Evolutionary conservation across 257 asterid species (phyloP).

Genomic region (Penstemon barbatus): DNA sequence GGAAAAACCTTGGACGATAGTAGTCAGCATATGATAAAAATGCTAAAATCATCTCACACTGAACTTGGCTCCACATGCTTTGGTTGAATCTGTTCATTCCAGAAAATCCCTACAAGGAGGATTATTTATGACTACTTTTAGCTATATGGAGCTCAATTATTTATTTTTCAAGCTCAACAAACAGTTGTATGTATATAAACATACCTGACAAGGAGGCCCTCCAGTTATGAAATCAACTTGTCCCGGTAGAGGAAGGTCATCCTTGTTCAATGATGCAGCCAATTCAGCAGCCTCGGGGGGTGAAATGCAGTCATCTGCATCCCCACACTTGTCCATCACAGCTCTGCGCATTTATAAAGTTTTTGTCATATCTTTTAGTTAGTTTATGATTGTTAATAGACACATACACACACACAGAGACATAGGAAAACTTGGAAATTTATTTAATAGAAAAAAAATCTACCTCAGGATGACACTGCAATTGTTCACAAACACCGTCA

Average conservation of each 20-base stretch:
- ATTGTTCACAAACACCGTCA: conserved; percentile 72
- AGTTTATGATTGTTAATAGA: background rate
- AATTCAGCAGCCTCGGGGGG: conserved; percentile 86
- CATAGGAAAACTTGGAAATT: background rate
- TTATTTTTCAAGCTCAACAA: conserved; percentile 3
- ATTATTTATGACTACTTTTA: conserved; percentile 22
- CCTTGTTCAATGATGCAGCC: conserved; percentile 54
- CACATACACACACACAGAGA: background rate
- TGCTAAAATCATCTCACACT: conserved; percentile 95
- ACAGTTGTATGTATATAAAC: conserved; percentile 10
- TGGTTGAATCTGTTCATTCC: conserved; percentile 95
- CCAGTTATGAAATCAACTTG: conserved; percentile 96
- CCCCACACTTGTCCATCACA: conserved; percentile 87
- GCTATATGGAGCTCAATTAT: conserved; percentile 13
- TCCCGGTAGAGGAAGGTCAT: conserved; percentile 83
- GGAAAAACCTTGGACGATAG: conserved; percentile 88
- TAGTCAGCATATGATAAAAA: conserved; percentile 91
- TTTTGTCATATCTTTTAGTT: conserved; percentile 21
- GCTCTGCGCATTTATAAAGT: conserved; percentile 58
- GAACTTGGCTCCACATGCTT: conserved; percentile 97
- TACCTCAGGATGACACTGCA: conserved; percentile 93
- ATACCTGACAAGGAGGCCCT: conserved; percentile 98
- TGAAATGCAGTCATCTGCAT: conserved; percentile 81
- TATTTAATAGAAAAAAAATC: conserved; percentile 1
- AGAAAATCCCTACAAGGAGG: conserved; percentile 77